Conservation (phyloP, 2,329 filamentous ascomycete species). For the Pestalotiopsis sp. region DNA sequence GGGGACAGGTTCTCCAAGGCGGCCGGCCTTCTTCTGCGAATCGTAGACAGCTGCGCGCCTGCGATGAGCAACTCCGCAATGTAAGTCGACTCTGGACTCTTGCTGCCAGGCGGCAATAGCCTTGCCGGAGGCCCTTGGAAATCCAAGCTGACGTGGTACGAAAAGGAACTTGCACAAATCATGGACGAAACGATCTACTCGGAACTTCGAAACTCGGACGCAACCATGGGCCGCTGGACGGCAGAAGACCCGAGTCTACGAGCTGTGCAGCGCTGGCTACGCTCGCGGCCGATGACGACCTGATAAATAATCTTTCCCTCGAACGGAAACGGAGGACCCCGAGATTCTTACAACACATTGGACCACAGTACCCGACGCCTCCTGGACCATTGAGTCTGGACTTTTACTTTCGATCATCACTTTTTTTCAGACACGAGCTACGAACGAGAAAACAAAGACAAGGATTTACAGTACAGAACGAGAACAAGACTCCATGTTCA, state of each 20-base stretch:
- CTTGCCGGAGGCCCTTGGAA: background rate
- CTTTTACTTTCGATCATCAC: background rate
- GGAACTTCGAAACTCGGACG: slow-evolving; percentile 56
- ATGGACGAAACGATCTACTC: slow-evolving; percentile 62
- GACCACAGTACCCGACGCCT: background rate
- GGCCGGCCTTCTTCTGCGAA: slow-evolving; percentile 49
- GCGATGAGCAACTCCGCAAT: slow-evolving; percentile 58
- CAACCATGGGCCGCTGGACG: slow-evolving; percentile 62
- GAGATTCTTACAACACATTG: background rate
- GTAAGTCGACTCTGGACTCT: slow-evolving; percentile 41
- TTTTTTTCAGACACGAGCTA: background rate
- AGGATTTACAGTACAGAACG: background rate
- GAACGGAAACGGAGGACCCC: background rate
- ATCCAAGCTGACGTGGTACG: slow-evolving; percentile 1
- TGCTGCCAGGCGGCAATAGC: background rate
- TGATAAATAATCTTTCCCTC: slow-evolving; percentile 18
- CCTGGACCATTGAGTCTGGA: background rate
- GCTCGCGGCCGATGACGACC: slow-evolving; percentile 38
- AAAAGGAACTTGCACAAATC: slow-evolving; percentile 58
- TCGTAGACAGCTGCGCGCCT: slow-evolving; percentile 52
- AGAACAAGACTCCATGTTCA: background rate
- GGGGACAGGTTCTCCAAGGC: slow-evolving; percentile 56
- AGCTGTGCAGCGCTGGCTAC: slow-evolving; percentile 61
- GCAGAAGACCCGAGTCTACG: slow-evolving; percentile 63
- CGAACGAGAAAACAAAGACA: background rate